Base-by-base conservation (phyloP, 495 filamentous ascomycete species). In the Aspergillus incahuasiensis region DNA sequence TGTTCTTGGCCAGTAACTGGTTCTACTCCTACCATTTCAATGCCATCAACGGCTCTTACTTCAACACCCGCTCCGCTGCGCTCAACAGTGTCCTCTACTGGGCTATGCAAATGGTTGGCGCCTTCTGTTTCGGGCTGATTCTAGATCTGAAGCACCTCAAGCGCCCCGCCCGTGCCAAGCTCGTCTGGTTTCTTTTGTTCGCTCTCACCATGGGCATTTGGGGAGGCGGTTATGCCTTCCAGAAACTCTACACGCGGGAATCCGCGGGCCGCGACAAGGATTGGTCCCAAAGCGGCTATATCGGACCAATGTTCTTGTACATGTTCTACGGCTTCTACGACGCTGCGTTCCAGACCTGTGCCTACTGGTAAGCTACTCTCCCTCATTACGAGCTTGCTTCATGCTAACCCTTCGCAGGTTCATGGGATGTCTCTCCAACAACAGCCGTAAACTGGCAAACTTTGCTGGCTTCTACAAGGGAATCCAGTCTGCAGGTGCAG, bases 381-480 rank as follows among this genome's bases (percentile, higher is more conserved):
- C 24, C 43, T 16, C 38, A 21, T 15, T 0, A 21, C 12, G 21
- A 5, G 38, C 15, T n/a, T 8, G 13, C 18, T 5, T 16, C 18
- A 28, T 25, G 47, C 54, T 56, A 44, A 60, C 48, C 5, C 1
- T 63, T 22, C 55, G 6, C 57, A 91, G 87, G 87, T 89, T 87
- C 73, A 96, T 97, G 88, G 92, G 92, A 32, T 85, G 91, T 16
- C 79, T 96, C 28, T 89, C 85, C 63, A 96, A 97, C 78, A 95
- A 94, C 44, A 82, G 86, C 57, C 88, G 91, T 65, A 95, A 91
- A 65, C 79, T 92, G 19, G 92, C 92, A 73, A 95, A 96, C 75
- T 88, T 94, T 63, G 85, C 90, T 30, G 92, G 92, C 51, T 96
- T 92, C 78, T 96, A 96, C 81, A 96, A 96, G 66, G 90, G 89